Conservation (phyloP, 2,329 filamentous ascomycete species). For the Ophiosphaerella narmari region DNA sequence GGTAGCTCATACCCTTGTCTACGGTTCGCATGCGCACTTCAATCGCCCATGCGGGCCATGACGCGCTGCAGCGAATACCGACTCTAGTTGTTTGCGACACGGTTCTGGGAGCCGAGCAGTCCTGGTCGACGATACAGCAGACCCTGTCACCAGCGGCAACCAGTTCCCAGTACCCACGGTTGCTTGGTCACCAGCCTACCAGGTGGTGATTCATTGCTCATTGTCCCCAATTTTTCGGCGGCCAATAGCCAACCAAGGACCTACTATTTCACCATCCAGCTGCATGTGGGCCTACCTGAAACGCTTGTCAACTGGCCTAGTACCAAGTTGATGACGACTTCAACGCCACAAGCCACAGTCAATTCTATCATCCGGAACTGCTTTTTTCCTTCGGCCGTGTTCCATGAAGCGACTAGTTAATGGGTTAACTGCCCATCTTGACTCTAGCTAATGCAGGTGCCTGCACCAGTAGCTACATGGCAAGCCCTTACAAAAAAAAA, state of each 20-base stretch:
- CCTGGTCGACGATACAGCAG: constrained; percentile 16
- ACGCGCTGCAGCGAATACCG: not conserved
- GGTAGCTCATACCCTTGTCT: not conserved
- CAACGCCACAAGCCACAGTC: constrained; percentile 12
- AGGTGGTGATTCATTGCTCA: constrained; percentile 31
- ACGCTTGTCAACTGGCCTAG: constrained; percentile 18
- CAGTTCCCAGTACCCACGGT: constrained; percentile 30
- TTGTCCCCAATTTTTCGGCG: constrained; percentile 12
- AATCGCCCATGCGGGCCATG: no score
- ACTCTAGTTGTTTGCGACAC: not conserved
- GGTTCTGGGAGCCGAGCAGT: constrained; percentile 14
- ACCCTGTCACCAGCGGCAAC: constrained; percentile 23
- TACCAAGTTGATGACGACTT: constrained; percentile 17
- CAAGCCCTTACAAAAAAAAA: constrained; percentile 22
- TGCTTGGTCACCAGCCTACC: constrained; percentile 38
- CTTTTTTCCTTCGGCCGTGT: constrained; percentile 13
- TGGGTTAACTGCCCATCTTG: constrained; percentile 16
- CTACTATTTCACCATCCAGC: constrained; percentile 7
- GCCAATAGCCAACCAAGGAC: constrained; percentile 23
- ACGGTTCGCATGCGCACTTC: no score
- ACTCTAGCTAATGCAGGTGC: not conserved
- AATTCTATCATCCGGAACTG: constrained; percentile 8
- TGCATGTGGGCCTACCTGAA: constrained; percentile 17
- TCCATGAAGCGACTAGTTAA: constrained; percentile 15
- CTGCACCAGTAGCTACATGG: constrained; percentile 7